Evolutionary conservation across 495 filamentous ascomycete genomes (phyloP), one percentile per base, ranked within the genome.

Genomic region (Trichoderma orchidacearum): DNA sequence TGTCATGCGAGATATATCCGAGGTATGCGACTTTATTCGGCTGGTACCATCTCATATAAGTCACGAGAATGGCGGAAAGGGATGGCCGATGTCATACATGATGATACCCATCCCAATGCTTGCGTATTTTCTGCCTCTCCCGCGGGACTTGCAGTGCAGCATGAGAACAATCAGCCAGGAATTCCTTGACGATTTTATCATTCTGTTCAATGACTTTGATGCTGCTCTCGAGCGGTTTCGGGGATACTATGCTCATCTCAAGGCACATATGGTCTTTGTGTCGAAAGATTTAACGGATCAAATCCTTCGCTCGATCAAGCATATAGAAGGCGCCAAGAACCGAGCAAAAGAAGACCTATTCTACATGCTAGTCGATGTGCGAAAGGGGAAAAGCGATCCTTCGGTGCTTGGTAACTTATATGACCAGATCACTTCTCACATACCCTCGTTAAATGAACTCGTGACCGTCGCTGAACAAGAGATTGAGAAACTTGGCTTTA

Each of bases 211-310:
- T n/a, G n/a, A n/a, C n/a, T n/a, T 65, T 32, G 30, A 15, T 3
- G 31, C 30, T 28, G 55, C 52, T 6, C 60, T 54, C 53, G 58
- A n/a, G 32, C 36, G 55, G 30, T 51, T 57, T 21, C 59, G 60
- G 54, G 60, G 59, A 8, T 67, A 69, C 28, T 59, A 65, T 27
- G 73, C 75, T n/a, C 55, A 55, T 18, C 56, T 60, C 32, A 11
- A 13, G 11, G 38, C 12, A 3, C 41, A 61, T 17, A 28, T 48
- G n/a, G 28, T 30, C 3, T 62, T 60, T 45, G 13, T 66, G 5
- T 45, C 63, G 17, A 13, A 35, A 3, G 54, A 59, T 28, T 56
- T 62, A 30, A 15, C 55, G 3, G 23, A 59, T 30, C 7, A 34
- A 4, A 59, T 68, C n/a, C 9, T 29, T 17, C 11, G 25, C 4